Percentiles rank a stretch among this genome's conserved stretches.
Conservation (phyloP, 768 basidiomycete species). For the Psilocybe cubensis region DNA sequence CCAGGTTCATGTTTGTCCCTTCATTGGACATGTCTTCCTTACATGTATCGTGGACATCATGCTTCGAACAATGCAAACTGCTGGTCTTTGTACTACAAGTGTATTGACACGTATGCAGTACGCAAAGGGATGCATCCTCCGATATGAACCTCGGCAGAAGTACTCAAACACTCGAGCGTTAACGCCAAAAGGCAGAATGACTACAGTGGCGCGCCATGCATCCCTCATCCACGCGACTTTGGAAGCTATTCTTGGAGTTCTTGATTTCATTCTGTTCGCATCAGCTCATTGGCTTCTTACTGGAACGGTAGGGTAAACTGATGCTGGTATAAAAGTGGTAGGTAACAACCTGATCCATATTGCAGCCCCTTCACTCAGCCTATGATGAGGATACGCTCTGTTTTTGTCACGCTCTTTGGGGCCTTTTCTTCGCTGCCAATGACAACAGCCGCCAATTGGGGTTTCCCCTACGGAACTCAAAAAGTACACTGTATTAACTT, state of each 20-base stretch:
- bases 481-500: slow-evolving; percentile 86
- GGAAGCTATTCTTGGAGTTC: slow-evolving; percentile 17
- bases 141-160: slow-evolving; percentile 5
- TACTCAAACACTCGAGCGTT: not conserved
- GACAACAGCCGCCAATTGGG: slow-evolving; percentile 37
- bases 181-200: not conserved
- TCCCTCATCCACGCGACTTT: slow-evolving; percentile 8
- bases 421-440: slow-evolving; percentile 12
- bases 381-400: slow-evolving; percentile 9
- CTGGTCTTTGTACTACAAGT: not conserved
- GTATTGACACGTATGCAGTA: slow-evolving; percentile 13
- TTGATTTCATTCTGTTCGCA: slow-evolving; percentile 9
- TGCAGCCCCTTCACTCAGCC: not conserved
- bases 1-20: not conserved
- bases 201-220: slow-evolving; percentile 6
- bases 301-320: slow-evolving; percentile 26
- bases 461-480: slow-evolving; percentile 74
- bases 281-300: slow-evolving; percentile 14
- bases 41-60: slow-evolving; percentile 11
- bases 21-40: not conserved
- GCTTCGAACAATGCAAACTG: not conserved
- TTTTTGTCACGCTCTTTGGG: not conserved
- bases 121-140: not conserved
- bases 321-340: slow-evolving; percentile 7
- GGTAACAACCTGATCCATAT: slow-evolving; percentile 1